Conservation (phyloP, 202 grass and related monocot genomes). For the Musa balbisiana region DNA sequence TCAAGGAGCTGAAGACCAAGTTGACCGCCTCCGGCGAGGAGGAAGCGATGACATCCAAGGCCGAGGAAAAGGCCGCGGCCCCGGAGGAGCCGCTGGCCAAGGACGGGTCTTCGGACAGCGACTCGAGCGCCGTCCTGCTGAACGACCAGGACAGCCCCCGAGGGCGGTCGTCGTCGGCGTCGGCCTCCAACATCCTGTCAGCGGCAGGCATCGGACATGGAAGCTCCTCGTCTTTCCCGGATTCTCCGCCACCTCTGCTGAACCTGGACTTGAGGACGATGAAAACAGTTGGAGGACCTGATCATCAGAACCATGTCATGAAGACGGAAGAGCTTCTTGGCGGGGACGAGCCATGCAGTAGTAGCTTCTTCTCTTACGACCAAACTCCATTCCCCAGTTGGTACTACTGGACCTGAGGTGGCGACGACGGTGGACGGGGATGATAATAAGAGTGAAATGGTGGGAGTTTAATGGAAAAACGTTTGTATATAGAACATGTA, state of each 20-base stretch:
- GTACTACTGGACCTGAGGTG: neutral
- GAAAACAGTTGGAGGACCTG: neutral
- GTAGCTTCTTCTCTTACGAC: neutral
- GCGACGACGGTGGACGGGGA: neutral
- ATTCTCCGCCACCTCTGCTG: neutral
- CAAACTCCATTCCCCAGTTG: neutral
- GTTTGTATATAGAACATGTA: neutral
- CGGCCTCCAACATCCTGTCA: neutral
- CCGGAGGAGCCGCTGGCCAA: neutral
- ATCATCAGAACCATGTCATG: neutral
- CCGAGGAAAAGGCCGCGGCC: neutral
- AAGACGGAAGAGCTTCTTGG: constrained; percentile 9
- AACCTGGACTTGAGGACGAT: neutral
- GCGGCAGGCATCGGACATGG: constrained; percentile 5
- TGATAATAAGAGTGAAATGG: neutral
- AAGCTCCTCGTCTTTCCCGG: neutral
- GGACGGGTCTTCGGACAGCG: constrained; percentile 3
- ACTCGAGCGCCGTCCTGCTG: constrained; percentile 2
- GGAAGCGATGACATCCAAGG: neutral
- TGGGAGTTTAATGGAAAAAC: neutral
- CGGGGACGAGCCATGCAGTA: neutral
- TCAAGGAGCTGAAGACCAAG: constrained; percentile 2
- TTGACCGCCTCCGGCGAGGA: neutral
- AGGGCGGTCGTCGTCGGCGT: constrained; percentile 20
- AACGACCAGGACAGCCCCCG: constrained; percentile 12